phyloP scores from a whole-genome alignment of 2,329 filamentous ascomycete genomes.

The Emmonsiellopsis sp. region DNA sequence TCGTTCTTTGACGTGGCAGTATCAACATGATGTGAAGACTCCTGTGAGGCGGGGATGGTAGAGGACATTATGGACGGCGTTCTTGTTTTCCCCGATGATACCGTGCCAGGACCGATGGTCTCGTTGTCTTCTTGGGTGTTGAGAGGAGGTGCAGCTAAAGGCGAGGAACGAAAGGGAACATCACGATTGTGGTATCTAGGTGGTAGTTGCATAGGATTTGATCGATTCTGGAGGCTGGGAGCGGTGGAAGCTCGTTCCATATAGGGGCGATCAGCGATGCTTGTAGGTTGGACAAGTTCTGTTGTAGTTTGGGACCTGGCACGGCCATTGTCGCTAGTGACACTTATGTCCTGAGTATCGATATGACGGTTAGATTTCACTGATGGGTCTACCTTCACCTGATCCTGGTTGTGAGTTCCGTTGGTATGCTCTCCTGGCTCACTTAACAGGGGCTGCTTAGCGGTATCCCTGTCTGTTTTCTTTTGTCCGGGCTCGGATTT shows the following conservation, averaged over 20 bases:
- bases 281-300: background rate
- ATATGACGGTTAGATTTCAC: background rate
- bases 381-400: background rate
- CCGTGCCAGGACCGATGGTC: background rate
- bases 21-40: background rate
- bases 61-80: background rate
- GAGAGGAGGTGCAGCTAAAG: conserved; percentile 19
- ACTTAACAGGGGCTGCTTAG: background rate
- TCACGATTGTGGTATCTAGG: conserved; percentile 9
- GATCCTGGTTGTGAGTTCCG: background rate
- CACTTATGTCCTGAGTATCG: background rate
- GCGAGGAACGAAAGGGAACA: conserved; percentile 23
- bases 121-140: conserved; percentile 2
- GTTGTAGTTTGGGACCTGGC: background rate
- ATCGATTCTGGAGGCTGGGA: background rate
- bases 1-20: background rate
- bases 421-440: background rate
- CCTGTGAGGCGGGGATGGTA: background rate
- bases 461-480: background rate
- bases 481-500: background rate
- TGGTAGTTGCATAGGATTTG: conserved; percentile 1
- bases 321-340: background rate
- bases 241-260: background rate
- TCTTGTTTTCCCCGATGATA: conserved; percentile 1
- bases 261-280: background rate